Evolutionary conservation across 345 rosid species (phyloP).

Genomic region (Pistacia vera): DNA sequence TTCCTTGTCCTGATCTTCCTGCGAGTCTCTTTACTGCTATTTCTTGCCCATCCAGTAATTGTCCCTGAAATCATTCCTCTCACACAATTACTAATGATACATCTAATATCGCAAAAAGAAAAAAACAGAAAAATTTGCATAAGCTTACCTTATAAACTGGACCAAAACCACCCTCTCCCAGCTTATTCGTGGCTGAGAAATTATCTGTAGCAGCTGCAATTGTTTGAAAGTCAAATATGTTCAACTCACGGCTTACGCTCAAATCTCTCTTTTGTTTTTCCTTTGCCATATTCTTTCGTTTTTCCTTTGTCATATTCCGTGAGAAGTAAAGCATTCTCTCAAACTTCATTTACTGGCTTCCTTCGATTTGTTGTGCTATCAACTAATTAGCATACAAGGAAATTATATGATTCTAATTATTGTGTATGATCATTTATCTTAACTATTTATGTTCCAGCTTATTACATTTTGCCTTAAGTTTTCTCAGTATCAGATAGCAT

Average conservation of each 20-base stretch:
- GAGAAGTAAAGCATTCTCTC: no score
- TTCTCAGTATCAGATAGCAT: not conserved
- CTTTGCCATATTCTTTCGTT: not conserved
- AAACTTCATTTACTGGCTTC: no score
- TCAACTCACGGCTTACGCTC: constrained; percentile 8
- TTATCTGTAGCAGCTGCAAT: constrained; percentile 22
- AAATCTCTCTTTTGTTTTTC: not conserved
- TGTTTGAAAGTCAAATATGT: constrained; percentile 24
- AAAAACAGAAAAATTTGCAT: no score
- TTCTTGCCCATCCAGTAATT: constrained; percentile 3
- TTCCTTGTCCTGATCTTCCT: constrained; percentile 10
- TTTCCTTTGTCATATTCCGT: no score
- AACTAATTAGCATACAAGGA: no score
- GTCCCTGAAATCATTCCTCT: not conserved
- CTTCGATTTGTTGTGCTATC: no score
- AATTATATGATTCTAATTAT: no score
- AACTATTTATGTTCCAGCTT: no score
- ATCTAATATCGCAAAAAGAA: no score
- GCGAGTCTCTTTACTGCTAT: constrained; percentile 15
- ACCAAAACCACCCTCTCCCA: constrained; percentile 34
- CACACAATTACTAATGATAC: no score
- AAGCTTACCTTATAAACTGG: constrained; percentile 22
- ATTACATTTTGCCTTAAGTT: not conserved
- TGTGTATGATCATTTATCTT: no score
- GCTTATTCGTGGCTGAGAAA: constrained; percentile 21